Base-by-base conservation (phyloP, 2,329 filamentous ascomycete genomes). In the Microdochium paspali region DNA sequence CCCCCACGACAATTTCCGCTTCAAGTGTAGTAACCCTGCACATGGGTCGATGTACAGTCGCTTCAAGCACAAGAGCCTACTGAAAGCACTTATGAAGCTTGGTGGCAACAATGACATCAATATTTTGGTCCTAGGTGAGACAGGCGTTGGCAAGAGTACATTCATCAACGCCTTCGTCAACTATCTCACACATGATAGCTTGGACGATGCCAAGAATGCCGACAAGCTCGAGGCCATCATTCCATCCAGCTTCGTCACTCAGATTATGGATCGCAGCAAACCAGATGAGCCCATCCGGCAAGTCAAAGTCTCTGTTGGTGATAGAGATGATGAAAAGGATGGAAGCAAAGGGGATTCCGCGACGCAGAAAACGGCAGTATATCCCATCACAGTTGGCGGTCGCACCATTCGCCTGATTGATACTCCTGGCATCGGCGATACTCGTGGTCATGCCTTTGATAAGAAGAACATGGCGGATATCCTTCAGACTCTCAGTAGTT, bases 101-200 rank as follows among this genome's bases (percentile, higher is more conserved):
- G 50, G 57, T 15, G 54, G 56, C 15, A 52, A 52, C 6, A 55
- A 65, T 2, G 55, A 63, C 18, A 46, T 66, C 24, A 73, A 73
- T 40, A 69, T 74, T 18, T 50, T 74, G 23, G 64, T 75, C 4
- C 57, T 74, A 0, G 71, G 71, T 0, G 70, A 73, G 51, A 71
- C 70, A 0, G 72, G 70, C 0, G 71, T 73, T 0, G 71, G 72
- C 0, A 74, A 75, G 46, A 71, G 67, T 1, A 73, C 71, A 0
- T 74, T 66, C 39, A 72, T 74, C 55, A 75, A 74, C 44, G 65
- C 69, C 0, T 71, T 74, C 28, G 53, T 68, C 51, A 74, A 74
- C 50, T 74, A 74, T 47, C 49, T 74, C 3, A 56, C 53, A 0
- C 67, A 61, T 44, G 53, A 61, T 0, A 60, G 60, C 0, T 56